Evolutionary conservation across 208 protist species (phyloP).

Genomic region (Trypanosoma mega): DNA sequence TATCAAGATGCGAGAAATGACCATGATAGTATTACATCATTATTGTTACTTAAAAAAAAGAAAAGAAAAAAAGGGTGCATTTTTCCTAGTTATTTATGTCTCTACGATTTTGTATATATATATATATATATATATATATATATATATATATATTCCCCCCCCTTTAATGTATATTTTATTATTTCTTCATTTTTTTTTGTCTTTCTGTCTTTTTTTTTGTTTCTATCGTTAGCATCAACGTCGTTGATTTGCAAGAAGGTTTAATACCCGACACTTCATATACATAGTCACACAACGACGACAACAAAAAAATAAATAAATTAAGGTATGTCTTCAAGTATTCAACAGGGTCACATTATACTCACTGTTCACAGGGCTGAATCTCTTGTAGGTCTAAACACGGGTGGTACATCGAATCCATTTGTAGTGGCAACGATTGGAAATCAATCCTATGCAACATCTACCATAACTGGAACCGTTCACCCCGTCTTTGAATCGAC

Average conservation of each 20-base stretch:
- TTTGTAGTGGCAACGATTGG: constrained; percentile 62
- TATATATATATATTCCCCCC: background rate
- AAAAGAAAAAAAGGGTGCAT: no score
- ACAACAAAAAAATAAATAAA: background rate
- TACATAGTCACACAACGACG: background rate
- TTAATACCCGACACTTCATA: background rate
- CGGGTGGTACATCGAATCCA: constrained; percentile 72
- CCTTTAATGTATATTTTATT: no score
- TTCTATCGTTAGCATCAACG: background rate
- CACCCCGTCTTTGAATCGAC: constrained; percentile 58
- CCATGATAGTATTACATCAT: no score
- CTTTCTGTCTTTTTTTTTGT: background rate
- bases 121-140: constrained; percentile 17
- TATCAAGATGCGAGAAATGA: no score
- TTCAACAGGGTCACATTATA: constrained; percentile 30
- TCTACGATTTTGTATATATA: no score
- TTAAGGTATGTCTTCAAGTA: constrained; percentile 14
- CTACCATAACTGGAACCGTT: constrained; percentile 39
- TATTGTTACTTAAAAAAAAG: no score
- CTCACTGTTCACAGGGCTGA: constrained; percentile 60
- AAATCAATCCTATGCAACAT: constrained; percentile 36
- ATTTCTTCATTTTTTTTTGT: no score
- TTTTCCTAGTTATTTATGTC: no score
- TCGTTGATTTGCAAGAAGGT: background rate
- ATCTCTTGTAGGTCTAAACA: constrained; percentile 62